Conservation (phyloP, 257 asterid species). For the Capsicum pubescens region DNA sequence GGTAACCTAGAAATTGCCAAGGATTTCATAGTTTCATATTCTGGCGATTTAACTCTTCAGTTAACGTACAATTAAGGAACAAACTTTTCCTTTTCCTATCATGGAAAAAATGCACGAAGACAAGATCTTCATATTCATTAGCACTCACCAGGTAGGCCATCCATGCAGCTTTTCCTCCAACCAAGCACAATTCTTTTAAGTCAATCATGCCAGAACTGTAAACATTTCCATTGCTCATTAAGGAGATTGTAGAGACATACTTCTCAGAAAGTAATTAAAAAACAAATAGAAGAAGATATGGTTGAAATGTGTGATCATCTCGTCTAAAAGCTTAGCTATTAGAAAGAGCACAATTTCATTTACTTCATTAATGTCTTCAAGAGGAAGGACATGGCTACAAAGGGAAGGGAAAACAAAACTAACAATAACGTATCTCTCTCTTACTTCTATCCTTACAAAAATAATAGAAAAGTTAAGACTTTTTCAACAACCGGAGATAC, state of each 20-base stretch:
- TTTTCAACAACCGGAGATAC: not conserved
- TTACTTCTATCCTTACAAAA: not conserved
- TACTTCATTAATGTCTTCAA: not conserved
- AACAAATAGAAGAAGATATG: not conserved
- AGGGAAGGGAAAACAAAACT: not conserved
- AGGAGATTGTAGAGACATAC: not conserved
- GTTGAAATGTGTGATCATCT: not conserved
- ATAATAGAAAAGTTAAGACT: not conserved
- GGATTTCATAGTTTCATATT: not conserved
- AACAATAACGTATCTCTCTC: not conserved
- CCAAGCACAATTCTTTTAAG: conserved; percentile 77
- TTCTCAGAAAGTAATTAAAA: not conserved
- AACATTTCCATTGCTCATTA: conserved; percentile 22
- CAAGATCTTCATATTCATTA: conserved; percentile 36
- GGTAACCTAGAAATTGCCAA: not conserved
- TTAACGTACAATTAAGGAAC: not conserved
- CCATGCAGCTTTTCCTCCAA: conserved; percentile 98
- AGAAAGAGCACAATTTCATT: not conserved
- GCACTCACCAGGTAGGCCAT: conserved; percentile 97
- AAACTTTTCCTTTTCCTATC: not conserved
- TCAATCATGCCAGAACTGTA: conserved; percentile 91
- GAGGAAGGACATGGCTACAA: not conserved
- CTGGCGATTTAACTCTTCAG: not conserved
- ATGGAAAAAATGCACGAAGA: conserved; percentile 3
- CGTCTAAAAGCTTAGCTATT: not conserved